A percentile compares a stretch with the other conserved stretches of the same genome.
Conservation (phyloP, 2,329 filamentous ascomycete species). For the Spiromastix sp. region DNA sequence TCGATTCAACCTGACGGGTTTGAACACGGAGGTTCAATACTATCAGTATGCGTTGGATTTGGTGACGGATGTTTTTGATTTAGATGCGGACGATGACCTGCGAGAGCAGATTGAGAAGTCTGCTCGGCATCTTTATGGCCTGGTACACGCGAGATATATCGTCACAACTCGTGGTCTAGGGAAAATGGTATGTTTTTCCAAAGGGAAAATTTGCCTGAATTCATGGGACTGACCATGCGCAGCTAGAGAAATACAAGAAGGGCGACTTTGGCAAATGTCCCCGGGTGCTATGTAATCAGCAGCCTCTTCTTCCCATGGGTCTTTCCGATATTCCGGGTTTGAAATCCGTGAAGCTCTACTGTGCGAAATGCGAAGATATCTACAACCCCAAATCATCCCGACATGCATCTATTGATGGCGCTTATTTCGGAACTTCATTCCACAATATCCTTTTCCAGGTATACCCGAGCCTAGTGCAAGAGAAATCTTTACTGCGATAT, state of each 20-base stretch:
- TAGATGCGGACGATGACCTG: conserved; percentile 98
- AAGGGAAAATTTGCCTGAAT: neutral
- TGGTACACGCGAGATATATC: conserved; percentile 93
- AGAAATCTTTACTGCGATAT: conserved; percentile 78
- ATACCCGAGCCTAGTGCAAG: conserved; percentile 78
- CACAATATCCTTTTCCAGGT: conserved; percentile 99
- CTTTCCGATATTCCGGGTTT: conserved; percentile 79
- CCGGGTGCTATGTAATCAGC: conserved; percentile 85
- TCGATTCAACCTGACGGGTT: conserved; percentile 91
- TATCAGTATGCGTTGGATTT: conserved; percentile 98
- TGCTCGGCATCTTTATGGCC: conserved; percentile 84
- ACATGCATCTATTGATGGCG: conserved; percentile 89
- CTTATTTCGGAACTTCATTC: conserved; percentile 96
- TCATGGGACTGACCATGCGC: conserved; percentile 4
- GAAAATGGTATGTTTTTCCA: conserved; percentile 68
- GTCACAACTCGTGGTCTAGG: conserved; percentile 86
- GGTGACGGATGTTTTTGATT: conserved; percentile 95
- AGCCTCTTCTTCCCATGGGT: conserved; percentile 90
- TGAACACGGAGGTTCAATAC: conserved; percentile 96
- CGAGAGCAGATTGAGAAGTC: conserved; percentile 97
- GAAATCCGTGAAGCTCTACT: conserved; percentile 94
- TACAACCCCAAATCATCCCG: conserved; percentile 98
- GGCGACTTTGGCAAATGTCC: conserved; percentile 97
- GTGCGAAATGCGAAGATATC: conserved; percentile 90
- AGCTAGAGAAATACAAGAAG: conserved; percentile 99